Base-by-base conservation (phyloP, 306 rosid genomes). In the Rosa lucieae region DNA sequence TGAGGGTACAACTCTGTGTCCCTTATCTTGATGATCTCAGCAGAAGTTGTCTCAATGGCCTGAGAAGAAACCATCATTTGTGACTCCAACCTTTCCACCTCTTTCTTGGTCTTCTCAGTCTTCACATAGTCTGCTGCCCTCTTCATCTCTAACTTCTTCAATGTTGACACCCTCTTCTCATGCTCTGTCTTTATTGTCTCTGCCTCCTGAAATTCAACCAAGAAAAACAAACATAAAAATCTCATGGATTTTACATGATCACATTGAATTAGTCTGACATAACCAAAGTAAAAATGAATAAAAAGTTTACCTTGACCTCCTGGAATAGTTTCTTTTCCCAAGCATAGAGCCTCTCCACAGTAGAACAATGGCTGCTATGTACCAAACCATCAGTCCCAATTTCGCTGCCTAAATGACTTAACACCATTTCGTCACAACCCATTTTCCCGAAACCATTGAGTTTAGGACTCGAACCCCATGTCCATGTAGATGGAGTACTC, bases 311-410 rank as follows among this genome's bases (percentile, higher is more conserved):
- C 97, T 92, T 94, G 77, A 91, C 99, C 76, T 94, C 99, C 76
- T 89, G 92, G 83, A 78, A 89, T 78, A 94, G 82, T 82, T 90
- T 92, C 85, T 92, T 92, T 85, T 94, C 99, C 99, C 99, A 92
- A 62, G 97, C 97, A 76, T 94, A 92, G 48, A 92, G 82, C 83
- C 93, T 94, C 90, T 91, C 97, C 83, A 94, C 84, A 14, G 95
- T 92, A 2, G 97, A 94, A 56, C 89, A 84, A 73, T 94, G 99
- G 70, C 97, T 85, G 62, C 90, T 84, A 77, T 69, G 82, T 40
- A 80, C 87, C 55, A 46, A 72, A 75, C 73, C 85, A 26, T 83
- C 86, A 62, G n/a, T 87, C 55, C 79, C 86, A 61, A 42, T 84
- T 55, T 79, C 84, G 66, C 59, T 32, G 6, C 63, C 79, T 69